Base-by-base conservation (phyloP, 192 early-diverging fungal genomes). In the Allomyces macrogynus region DNA sequence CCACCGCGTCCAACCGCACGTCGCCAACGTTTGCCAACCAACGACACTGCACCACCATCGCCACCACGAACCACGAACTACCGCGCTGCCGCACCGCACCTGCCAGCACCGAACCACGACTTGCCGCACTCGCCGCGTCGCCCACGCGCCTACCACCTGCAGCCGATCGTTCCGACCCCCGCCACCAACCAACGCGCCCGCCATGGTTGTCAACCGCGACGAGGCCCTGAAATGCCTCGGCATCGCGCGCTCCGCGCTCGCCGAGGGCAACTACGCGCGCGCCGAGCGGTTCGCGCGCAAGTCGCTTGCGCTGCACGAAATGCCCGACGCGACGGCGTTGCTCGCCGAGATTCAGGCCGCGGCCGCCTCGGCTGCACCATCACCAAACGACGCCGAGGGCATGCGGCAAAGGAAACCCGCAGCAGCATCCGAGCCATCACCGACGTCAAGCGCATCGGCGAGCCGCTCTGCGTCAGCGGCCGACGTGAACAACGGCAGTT, bases 251-350 rank as follows among this genome's bases (percentile, higher is more conserved):
- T 70, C 73, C 18, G 84, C 90, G 65, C 83, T 78, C 71, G 68
- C 68, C 23, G 68, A 64, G 3, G 88, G 86, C 12, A 87, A 95
- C 75, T 76, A 72, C 64, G 70, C 73, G 4, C 72, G 77, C 8
- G 92, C 92, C 0, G 65, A 87, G n/a, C 89, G 88, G 71, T 85
- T 95, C 67, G 85, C 88, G 4, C 82, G 83, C 66, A 95, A 93
- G 70, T 87, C 86, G 16, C 66, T 91, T 60, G 69, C 83, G 5
- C 78, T 97, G 12, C 90, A 78, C 72, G 85, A 90, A 10, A 89
- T 90, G 1, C 69, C 78, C 0, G 76, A 83, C 10, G 88, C 80
- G n/a, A 69, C 75, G 54, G 64, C 63, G 10, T 79, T 86, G 42
- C 63, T 95, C 69, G 76, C 68, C 62, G 61, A 65, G 60, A 69